phyloP scores from a whole-genome alignment of 1,284 basidiomycete species.

The Fomitopsis palustris region DNA sequence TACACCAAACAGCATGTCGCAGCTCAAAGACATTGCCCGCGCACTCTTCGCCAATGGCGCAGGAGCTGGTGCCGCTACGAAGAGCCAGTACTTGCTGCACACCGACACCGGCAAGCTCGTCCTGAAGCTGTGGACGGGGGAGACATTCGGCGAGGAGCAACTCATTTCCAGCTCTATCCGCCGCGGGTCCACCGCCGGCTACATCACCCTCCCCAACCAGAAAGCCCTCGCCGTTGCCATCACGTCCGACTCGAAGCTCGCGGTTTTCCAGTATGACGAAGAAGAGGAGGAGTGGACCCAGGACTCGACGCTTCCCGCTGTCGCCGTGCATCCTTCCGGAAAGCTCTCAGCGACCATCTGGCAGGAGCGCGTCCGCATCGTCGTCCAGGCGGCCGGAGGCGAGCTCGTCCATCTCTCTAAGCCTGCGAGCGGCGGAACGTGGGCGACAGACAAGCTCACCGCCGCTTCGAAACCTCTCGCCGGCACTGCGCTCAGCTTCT shows the following conservation, averaged over 20 bases:
- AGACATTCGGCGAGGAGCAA: not conserved
- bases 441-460: not conserved
- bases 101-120: not conserved
- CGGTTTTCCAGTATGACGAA: not conserved
- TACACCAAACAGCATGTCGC: not conserved
- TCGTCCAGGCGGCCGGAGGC: not conserved
- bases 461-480: not conserved
- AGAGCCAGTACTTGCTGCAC: not conserved
- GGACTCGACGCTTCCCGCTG: not conserved
- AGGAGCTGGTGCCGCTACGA: not conserved
- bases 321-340: not conserved
- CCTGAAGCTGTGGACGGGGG: not conserved
- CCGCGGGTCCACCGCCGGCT: not conserved
- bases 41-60: not conserved
- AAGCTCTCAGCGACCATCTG: not conserved
- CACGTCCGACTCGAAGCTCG: not conserved
- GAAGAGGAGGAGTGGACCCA: not conserved
- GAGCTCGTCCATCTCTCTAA: not conserved
- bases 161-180: not conserved
- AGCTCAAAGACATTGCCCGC: not conserved
- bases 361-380: not conserved
- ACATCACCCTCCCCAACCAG: not conserved
- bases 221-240: not conserved
- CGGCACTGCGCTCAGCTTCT: not conserved
- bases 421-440: not conserved